Evolutionary conservation across 345 rosid genomes (phyloP), one percentile per base, ranked within the genome.

Genomic region (Gossypium sturtianum): DNA sequence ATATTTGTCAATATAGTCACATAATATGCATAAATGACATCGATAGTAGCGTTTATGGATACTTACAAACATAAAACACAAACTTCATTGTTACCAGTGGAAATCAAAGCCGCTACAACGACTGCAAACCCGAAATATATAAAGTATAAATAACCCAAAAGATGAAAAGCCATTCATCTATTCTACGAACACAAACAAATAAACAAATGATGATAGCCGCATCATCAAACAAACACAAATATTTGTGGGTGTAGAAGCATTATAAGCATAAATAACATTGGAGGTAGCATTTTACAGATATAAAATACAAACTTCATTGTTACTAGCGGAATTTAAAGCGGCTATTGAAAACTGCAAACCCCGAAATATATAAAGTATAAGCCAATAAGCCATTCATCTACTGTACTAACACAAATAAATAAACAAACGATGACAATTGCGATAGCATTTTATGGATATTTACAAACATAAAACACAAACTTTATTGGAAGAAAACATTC

Each of bases 281-380:
- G 41, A 5, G 41, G 7, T 34, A 4, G 41, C 41, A 34, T 67
- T 47, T 45, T 22, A 67, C 9, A 48, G 13, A 12, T 11, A 47
- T 3, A 19, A 19, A 66, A 43, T 23, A 17, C 48, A n/a, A 41
- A 41, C 45, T 64, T 17, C 23, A 64, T 41, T 41, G 29, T 56
- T 69, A 22, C 63, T 9, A 34, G 34, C 6, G 13, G 72, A 45
- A 76, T 69, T 68, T 58, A 56, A 44, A 76, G 38, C 49, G 11
- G 25, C 70, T 41, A 20, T 34, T 19, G 70, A 65, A 20, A 29
- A 69, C 79, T 76, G 77, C 52, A 59, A 76, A 69, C 25, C 66
- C 73, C 57, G 4, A 66, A 60, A 20, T 4, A 43, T 45, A n/a
- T 25, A 64, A 27, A 65, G 43, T 45, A 23, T 19, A 70, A 64